Evolutionary conservation across 352 stramenopile species (phyloP).

Genomic region (Thalassiosira sp.): DNA sequence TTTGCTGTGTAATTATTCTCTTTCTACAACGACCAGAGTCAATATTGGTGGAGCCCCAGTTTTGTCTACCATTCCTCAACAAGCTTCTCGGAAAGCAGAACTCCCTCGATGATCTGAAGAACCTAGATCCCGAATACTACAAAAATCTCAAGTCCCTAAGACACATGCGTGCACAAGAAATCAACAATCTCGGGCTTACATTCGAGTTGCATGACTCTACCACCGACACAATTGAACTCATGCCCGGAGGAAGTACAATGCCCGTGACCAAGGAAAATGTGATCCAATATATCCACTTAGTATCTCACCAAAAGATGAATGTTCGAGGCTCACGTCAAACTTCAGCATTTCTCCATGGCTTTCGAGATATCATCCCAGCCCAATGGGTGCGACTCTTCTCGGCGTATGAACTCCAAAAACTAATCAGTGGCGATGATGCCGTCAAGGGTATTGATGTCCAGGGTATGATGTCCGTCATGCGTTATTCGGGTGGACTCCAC

Average conservation of each 20-base stretch:
- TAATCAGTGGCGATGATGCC: constrained; percentile 91
- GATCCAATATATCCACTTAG: constrained; percentile 93
- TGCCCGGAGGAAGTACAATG: constrained; percentile 86
- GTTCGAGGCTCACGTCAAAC: constrained; percentile 87
- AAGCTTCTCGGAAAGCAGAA: constrained; percentile 89
- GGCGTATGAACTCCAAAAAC: constrained; percentile 93
- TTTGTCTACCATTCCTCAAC: constrained; percentile 94
- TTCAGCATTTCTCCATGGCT: constrained; percentile 89
- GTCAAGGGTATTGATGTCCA: constrained; percentile 87
- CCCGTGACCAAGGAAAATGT: constrained; percentile 91
- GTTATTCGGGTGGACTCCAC: constrained; percentile 94
- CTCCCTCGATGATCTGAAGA: constrained; percentile 90
- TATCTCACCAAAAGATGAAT: constrained; percentile 95
- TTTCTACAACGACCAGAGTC: constrained; percentile 79
- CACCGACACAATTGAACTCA: constrained; percentile 81
- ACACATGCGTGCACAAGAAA: constrained; percentile 85
- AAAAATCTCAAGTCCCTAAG: constrained; percentile 95
- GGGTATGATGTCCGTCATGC: constrained; percentile 87
- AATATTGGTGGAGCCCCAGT: constrained; percentile 95
- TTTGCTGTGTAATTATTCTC: constrained; percentile 37
- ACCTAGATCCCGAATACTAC: constrained; percentile 93
- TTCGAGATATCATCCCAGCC: constrained; percentile 91
- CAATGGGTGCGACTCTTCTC: constrained; percentile 94
- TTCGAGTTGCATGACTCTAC: constrained; percentile 86
- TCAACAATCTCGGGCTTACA: constrained; percentile 88